Evolutionary conservation across 2,329 filamentous ascomycete species (phyloP), one percentile per base, ranked within the genome.

Genomic region (Pseudogymnoascus sp.): DNA sequence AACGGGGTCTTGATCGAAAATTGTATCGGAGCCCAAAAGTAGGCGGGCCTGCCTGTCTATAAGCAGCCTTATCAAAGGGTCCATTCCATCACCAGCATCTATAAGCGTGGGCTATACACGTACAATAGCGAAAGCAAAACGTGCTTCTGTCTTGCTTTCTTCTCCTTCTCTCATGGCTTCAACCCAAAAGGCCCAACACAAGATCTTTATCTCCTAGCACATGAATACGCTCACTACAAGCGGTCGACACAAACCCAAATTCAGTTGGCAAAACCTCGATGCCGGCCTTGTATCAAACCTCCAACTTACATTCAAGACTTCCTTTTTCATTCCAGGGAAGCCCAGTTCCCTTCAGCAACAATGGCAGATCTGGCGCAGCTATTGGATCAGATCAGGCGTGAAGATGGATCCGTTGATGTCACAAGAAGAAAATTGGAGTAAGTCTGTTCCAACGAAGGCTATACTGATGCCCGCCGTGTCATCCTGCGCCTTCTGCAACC

Each of bases 351-450:
- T 62, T 62, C 61, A 61, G 27, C 27, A 65, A 63, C 62, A 33
- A 55, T 31, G 58, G 59, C 61, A 35, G 58, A 39, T 17, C 60
- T 67, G 27, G 48, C 61, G 15, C 38, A 62, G 21, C 38, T 25
- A 17, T 59, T 67, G 8, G 60, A 66, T 36, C 62, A 65, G 8
- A 38, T 68, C 41, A 58, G 41, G 12, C 35, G 60, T 13, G 62
- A 64, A 33, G 38, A 66, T 60, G 66, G 65, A 6, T 21, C 31
- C 6, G 44, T 62, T 38, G 65, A 69, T 55, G n/a, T 62, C 5
- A 33, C 59, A 17, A 63, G 63, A 5, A 64, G 67, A 31, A 63
- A 41, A 48, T 27, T 21, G 62, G 65, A 66, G 67, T 68, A 63
- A 55, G 66, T 67, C 12, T 17, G 55, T 62, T 17, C 15, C 33